phyloP scores from a whole-genome alignment of 2,329 filamentous ascomycete species.

The Aspergillus tamarii region DNA sequence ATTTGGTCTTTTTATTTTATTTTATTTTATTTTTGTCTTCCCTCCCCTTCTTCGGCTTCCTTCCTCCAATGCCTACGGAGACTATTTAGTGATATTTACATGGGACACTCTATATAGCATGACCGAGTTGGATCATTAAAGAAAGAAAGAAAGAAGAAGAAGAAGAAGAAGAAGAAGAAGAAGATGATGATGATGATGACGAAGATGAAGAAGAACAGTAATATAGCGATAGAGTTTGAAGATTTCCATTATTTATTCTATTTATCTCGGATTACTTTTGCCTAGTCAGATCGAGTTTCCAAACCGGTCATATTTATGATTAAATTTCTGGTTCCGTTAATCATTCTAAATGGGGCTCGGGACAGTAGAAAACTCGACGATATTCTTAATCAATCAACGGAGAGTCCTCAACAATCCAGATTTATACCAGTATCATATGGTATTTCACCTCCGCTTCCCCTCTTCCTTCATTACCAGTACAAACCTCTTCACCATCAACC shows the following conservation, averaged over 20 bases:
- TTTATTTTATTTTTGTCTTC: not conserved
- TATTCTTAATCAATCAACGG: not conserved
- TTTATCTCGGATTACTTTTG: slow-evolving; percentile 14
- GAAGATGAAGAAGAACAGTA: not conserved
- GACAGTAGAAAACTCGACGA: slow-evolving; percentile 15
- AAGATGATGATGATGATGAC: too few relatives aligned
- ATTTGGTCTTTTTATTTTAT: not conserved
- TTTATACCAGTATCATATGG: not conserved
- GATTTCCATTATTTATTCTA: too few relatives aligned
- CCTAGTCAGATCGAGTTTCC: slow-evolving; percentile 14
- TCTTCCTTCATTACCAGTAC: not conserved
- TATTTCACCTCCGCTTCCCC: not conserved
- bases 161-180: too few relatives aligned
- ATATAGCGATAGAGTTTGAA: not conserved
- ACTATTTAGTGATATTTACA: not conserved
- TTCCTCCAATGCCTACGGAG: not conserved
- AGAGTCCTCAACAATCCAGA: not conserved
- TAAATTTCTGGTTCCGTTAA: slow-evolving; percentile 7
- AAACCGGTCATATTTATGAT: slow-evolving; percentile 9
- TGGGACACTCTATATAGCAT: not conserved
- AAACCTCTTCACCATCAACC: slow-evolving; percentile 7
- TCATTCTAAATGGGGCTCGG: slow-evolving; percentile 16
- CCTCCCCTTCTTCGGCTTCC: not conserved
- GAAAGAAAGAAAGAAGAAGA: too few relatives aligned
- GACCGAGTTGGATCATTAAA: not conserved